Percentiles rank a stretch among this genome's conserved stretches.
Conservation (phyloP, 306 rosid genomes). For the Trifolium repens region DNA sequence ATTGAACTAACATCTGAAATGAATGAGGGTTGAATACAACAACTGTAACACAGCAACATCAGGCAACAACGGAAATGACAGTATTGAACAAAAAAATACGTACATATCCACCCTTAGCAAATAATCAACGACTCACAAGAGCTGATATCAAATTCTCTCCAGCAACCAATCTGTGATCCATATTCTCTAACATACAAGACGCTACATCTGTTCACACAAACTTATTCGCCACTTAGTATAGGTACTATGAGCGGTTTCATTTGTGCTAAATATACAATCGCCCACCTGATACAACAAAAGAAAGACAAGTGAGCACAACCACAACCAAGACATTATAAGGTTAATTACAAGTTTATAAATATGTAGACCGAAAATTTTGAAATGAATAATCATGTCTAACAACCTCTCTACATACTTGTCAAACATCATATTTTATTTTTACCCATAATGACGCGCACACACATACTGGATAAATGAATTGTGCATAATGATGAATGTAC, state of each 20-base stretch:
- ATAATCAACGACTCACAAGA: slow-evolving; percentile 45
- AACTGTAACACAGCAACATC: slow-evolving; percentile 34
- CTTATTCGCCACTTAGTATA: slow-evolving; percentile 73
- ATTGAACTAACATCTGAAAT: slow-evolving; percentile 39
- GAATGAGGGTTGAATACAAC: slow-evolving; percentile 50
- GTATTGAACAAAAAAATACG: slow-evolving; percentile 53
- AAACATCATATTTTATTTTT: slow-evolving; percentile 9
- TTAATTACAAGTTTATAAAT: neutral
- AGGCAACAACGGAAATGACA: slow-evolving; percentile 45
- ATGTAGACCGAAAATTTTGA: no score
- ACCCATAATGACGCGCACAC: neutral
- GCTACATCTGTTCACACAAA: slow-evolving; percentile 31
- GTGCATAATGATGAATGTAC: slow-evolving; percentile 10
- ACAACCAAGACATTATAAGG: neutral
- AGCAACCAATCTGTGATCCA: slow-evolving; percentile 45
- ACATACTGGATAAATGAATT: slow-evolving; percentile 1
- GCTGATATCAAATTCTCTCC: slow-evolving; percentile 47
- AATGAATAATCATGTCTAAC: neutral
- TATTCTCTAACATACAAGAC: slow-evolving; percentile 40
- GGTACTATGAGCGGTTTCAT: slow-evolving; percentile 99
- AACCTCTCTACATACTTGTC: neutral
- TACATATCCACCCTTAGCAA: slow-evolving; percentile 46
- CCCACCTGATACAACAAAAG: slow-evolving; percentile 75
- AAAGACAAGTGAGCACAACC: slow-evolving; percentile 13
- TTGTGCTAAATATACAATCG: slow-evolving; percentile 94